Evolutionary conservation across 331 rosid species (phyloP).

Genomic region (Acacia pycnantha): DNA sequence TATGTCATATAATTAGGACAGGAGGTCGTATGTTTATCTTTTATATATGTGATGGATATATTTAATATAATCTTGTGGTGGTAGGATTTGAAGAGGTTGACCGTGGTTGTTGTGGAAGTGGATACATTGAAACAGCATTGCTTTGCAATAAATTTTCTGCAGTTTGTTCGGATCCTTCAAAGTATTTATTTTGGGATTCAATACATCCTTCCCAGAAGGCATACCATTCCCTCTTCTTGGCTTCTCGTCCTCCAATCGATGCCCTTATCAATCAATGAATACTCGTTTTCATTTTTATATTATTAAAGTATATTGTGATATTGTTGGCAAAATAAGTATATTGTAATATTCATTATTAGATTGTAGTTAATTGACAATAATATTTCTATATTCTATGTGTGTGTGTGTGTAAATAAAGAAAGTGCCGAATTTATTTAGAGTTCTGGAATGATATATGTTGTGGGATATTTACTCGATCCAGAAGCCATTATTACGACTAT

Average conservation of each 20-base stretch:
- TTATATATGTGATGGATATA: no score
- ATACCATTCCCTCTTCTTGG: constrained; percentile 36
- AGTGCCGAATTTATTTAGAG: neutral
- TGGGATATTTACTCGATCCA: neutral
- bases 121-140: constrained; percentile 48
- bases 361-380: no score
- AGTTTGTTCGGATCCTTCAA: constrained; percentile 54
- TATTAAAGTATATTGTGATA: no score
- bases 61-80: no score
- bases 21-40: no score
- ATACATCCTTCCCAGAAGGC: constrained; percentile 61
- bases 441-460: neutral
- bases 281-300: no score
- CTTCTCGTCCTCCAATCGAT: constrained; percentile 33
- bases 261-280: constrained; percentile 31
- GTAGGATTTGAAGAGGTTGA: constrained; percentile 53
- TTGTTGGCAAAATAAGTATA: no score
- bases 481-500: neutral
- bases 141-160: constrained; percentile 44
- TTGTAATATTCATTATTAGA: no score
- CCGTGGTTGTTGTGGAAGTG: constrained; percentile 75
- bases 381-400: no score
- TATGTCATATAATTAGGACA: no score
- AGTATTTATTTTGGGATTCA: constrained; percentile 73
- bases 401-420: no score